Evolutionary conservation across 1,284 basidiomycete species (phyloP), one percentile per base, ranked within the genome.

Genomic region (Naganishia albida): DNA sequence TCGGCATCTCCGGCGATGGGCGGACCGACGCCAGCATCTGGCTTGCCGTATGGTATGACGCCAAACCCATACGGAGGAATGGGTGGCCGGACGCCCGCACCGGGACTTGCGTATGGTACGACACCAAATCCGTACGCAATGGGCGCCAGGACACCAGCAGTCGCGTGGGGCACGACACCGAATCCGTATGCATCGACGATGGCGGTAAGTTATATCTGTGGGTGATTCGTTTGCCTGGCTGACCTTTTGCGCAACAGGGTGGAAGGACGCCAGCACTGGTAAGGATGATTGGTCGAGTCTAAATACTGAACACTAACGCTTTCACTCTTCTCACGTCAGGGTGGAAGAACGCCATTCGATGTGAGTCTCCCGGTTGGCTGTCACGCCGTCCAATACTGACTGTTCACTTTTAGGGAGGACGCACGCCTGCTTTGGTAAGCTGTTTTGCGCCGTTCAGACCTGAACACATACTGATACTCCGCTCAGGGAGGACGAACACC

Each of bases 111-210:
- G 16, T 71, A 68, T 38, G 73, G 76, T 64, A 71, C 69, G 57
- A 90, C 88, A 18, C 88, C 88, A 3, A 90, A 90, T 76, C 88
- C 88, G 0, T 88, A 89, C 70, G 83, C 82, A 1, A 66, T 70
- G 46, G 82, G 80, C 15, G 81, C 83, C 43, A 81, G 81, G 69
- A 86, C 86, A 3, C 85, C 86, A 1, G 84, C 85, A 13, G 82
- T 81, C 57, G 82, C 81, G 10, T 80, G 80, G 7, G 82, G 83
- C 34, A 81, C 83, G 53, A 87, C 86, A 18, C 85, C 86, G 0
- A 87, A 86, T 71, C 85, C 86, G 0, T 85, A 86, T 66, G 80
- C 79, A 12, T 34, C 46, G 56, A 79, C 80, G 57, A 86, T 85
- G 3, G 56, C 42, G 34, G 57, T 60, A 40, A 50, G 57, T 60